A percentile compares a stretch with the other conserved stretches of the same genome.
Evolutionary conservation across 768 basidiomycete genomes (phyloP).

Genomic region (Cystobasidiopsis lactophilus): DNA sequence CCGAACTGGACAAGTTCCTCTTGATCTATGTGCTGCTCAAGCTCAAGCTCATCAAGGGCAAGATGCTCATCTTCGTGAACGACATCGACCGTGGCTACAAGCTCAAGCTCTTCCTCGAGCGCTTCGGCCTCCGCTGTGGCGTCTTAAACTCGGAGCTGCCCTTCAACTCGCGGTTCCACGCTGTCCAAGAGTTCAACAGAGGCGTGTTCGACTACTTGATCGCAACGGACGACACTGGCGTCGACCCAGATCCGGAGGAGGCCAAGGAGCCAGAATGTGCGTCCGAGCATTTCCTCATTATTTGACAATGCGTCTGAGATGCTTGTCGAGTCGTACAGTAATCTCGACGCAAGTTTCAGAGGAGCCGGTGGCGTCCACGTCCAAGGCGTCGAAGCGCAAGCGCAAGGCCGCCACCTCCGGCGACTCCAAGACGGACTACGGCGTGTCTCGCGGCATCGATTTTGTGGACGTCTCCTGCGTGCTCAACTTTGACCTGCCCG

Average conservation of each 20-base stretch:
- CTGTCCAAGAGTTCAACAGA: conserved; percentile 94
- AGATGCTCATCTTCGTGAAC: conserved; percentile 91
- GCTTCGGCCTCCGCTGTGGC: conserved; percentile 87
- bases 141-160: conserved; percentile 92
- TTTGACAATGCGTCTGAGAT: background rate
- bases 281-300: background rate
- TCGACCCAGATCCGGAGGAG: conserved; percentile 32
- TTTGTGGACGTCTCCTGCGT: conserved; percentile 94
- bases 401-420: conserved; percentile 35
- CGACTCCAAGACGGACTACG: conserved; percentile 47
- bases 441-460: conserved; percentile 86
- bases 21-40: conserved; percentile 90
- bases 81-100: conserved; percentile 85
- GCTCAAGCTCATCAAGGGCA: conserved; percentile 81
- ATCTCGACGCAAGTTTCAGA: conserved; percentile 15
- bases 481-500: conserved; percentile 92
- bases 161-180: conserved; percentile 87
- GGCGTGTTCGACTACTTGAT: conserved; percentile 98
- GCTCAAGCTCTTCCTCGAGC: conserved; percentile 90
- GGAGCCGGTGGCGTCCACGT: background rate
- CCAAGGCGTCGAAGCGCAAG: conserved; percentile 18
- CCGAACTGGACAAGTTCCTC: conserved; percentile 92
- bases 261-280: conserved; percentile 5
- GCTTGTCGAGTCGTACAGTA: conserved; percentile 11
- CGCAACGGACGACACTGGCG: conserved; percentile 73